A percentile compares a stretch with the other conserved stretches of the same genome.
Conservation (phyloP, 306 rosid genomes). For the Inga leiocalycina region DNA sequence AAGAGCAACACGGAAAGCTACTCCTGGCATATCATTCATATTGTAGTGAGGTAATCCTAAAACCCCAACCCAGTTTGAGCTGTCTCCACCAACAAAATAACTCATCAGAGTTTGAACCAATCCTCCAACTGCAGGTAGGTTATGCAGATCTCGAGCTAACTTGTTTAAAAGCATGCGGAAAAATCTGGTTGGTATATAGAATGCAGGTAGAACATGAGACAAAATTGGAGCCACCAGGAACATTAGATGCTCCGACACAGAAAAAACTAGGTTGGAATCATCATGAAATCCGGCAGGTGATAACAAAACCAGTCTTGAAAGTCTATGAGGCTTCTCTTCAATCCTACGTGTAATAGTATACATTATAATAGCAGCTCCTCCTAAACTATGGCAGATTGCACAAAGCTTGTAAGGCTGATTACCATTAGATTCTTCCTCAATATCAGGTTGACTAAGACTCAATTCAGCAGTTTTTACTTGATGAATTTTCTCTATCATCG, state of each 20-base stretch:
- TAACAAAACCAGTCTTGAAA: slow-evolving; percentile 77
- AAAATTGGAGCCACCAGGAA: slow-evolving; percentile 65
- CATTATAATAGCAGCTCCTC: slow-evolving; percentile 86
- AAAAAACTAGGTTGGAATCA: slow-evolving; percentile 69
- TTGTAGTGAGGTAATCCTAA: slow-evolving; percentile 88
- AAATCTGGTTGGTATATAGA: slow-evolving; percentile 89
- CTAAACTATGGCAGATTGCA: slow-evolving; percentile 85
- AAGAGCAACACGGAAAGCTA: slow-evolving; percentile 69
- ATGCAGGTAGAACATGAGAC: slow-evolving; percentile 68
- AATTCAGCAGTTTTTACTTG: slow-evolving; percentile 76
- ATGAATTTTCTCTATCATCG: slow-evolving; percentile 85
- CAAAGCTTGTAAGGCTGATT: slow-evolving; percentile 85
- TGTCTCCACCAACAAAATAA: slow-evolving; percentile 88
- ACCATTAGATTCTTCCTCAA: slow-evolving; percentile 56
- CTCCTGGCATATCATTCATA: slow-evolving; percentile 97
- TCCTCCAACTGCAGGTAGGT: slow-evolving; percentile 93
- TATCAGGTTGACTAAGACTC: slow-evolving; percentile 65
- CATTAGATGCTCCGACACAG: slow-evolving; percentile 53
- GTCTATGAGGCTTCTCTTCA: slow-evolving; percentile 80
- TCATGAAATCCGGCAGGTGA: slow-evolving; percentile 95
- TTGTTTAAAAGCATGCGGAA: slow-evolving; percentile 92
- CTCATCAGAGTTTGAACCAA: slow-evolving; percentile 90
- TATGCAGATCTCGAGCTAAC: slow-evolving; percentile 86
- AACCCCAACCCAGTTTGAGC: slow-evolving; percentile 97
- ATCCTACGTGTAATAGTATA: slow-evolving; percentile 64